Evolutionary conservation across 176 grass and related monocot genomes (phyloP).

Genomic region (Canna indica): DNA sequence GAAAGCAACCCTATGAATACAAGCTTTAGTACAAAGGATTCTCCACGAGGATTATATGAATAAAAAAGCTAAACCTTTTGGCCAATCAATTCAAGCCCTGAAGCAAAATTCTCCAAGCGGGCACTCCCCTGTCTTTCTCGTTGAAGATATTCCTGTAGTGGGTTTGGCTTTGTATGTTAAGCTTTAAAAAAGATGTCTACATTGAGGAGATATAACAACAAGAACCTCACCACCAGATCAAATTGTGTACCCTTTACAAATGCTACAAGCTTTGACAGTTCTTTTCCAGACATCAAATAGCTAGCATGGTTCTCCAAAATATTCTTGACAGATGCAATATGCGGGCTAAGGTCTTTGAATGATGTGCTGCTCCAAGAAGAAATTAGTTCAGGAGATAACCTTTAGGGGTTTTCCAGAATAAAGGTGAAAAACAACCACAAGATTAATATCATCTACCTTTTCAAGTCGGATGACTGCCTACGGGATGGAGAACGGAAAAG

Average conservation of each 20-base stretch:
- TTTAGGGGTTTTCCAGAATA: constrained; percentile 7
- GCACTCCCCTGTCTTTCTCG: constrained; percentile 80
- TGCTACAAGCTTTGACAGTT: constrained; percentile 95
- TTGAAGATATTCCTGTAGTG: constrained; percentile 91
- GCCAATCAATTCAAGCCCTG: constrained; percentile 89
- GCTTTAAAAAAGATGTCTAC: constrained; percentile 1
- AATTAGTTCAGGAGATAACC: constrained; percentile 15
- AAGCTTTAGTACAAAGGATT: not conserved
- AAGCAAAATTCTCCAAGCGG: constrained; percentile 92
- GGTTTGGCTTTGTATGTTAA: constrained; percentile 8
- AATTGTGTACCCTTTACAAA: constrained; percentile 99
- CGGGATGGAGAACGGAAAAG: constrained; percentile 68
- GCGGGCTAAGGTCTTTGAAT: constrained; percentile 87
- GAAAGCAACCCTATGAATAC: no score
- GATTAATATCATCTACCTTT: constrained; percentile 32
- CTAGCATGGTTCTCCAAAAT: constrained; percentile 94
- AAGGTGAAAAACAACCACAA: constrained; percentile 20
- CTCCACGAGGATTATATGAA: not conserved
- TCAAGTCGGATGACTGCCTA: constrained; percentile 77
- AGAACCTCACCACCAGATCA: constrained; percentile 84
- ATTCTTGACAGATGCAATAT: constrained; percentile 94
- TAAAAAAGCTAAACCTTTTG: constrained; percentile 62
- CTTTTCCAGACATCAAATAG: constrained; percentile 97
- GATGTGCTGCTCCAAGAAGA: constrained; percentile 42
- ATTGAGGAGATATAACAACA: constrained; percentile 13